Conservation (phyloP, 306 rosid genomes). For the Dalbergia oliveri region DNA sequence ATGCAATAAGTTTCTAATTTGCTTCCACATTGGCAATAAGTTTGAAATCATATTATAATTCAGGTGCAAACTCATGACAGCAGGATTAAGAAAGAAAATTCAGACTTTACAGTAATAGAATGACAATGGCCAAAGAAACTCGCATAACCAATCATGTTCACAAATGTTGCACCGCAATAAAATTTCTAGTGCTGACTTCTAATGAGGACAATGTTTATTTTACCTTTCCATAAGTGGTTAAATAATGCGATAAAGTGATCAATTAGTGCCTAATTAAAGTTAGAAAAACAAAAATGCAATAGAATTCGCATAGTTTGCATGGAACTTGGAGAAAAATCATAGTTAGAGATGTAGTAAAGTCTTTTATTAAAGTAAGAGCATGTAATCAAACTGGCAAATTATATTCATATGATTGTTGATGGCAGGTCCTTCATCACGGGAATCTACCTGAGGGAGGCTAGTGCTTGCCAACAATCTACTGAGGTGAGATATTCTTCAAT, state of each 20-base stretch:
- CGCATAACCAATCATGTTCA: neutral
- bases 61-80: constrained; percentile 20
- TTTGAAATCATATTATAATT: neutral
- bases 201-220: constrained; percentile 17
- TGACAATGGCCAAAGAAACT: constrained; percentile 3
- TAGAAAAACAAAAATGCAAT: constrained; percentile 1
- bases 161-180: constrained; percentile 18
- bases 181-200: constrained; percentile 25
- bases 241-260: neutral
- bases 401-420: constrained; percentile 47
- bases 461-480: constrained; percentile 72
- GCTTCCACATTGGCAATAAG: no score
- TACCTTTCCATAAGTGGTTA: neutral
- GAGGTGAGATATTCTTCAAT: constrained; percentile 71
- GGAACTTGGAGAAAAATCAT: constrained; percentile 23
- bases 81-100: constrained; percentile 3
- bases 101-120: neutral
- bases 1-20: no score
- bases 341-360: neutral
- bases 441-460: constrained; percentile 89
- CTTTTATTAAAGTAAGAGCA: constrained; percentile 16
- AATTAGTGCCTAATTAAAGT: neutral
- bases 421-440: constrained; percentile 81
- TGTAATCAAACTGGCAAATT: constrained; percentile 17
- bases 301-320: constrained; percentile 13